Base-by-base conservation (phyloP, 2,329 filamentous ascomycete genomes). In the Sporothrix schenckii region DNA sequence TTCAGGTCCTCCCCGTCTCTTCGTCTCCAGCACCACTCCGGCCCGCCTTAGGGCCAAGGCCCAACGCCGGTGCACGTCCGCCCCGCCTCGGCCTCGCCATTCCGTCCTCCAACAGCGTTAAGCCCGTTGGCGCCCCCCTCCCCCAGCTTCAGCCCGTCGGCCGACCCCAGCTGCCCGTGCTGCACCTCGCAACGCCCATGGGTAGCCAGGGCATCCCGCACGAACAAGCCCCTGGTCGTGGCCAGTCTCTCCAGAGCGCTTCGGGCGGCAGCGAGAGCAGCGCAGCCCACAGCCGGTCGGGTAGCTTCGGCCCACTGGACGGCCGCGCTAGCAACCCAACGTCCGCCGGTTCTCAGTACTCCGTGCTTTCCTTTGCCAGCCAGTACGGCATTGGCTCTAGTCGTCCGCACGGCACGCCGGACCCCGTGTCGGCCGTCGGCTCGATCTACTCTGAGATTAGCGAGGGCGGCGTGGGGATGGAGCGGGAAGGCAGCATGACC, bases 71-170 rank as follows among this genome's bases (percentile, higher is more conserved):
- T 71, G 83, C 85, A 72, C 86, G 91, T 73, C 85, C 91, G 68
- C 93, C 93, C 39, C 89, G 91, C 76, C 86, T 98, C 71, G 94
- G 93, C 58, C 87, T 98, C 70, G 92, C 94, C 60, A 98, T 98
- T 71, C 94, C 94, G 53, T 89, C 92, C 0, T 97, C 93, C 49
- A 92, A 93, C 65, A 94, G 89, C 81, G 90, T 85, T 73, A 92
- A 94, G 79, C 89, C 94, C 1, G 88, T 95, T 67, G 87, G 86
- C 74, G 85, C 83, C 75, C 79, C 74, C 78, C 80, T 73, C 79
- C 78, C 70, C 14, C 71, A 54, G 39, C 71, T 60, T 0, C 72
- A 71, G 50, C 69, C 71, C 1, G 70, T 47, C 66, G 79, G 81
- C 39, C 85, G 89, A 63, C 90, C 92, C 30, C 83, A 88, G 30